Base-by-base conservation (phyloP, 345 rosid genomes). In the Gossypium bickii region DNA sequence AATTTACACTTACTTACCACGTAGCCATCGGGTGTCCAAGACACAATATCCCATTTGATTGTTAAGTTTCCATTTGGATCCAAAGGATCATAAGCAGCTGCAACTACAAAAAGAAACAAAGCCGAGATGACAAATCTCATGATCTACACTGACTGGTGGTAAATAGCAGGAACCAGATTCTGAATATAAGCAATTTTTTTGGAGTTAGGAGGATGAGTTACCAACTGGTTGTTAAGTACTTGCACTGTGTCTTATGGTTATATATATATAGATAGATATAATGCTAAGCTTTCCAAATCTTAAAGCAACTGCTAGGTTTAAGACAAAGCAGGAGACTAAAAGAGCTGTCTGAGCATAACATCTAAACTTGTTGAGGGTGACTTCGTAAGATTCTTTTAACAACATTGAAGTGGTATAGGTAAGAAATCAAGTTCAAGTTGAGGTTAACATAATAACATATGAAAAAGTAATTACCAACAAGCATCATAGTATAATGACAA, bases 1-100 rank as follows among this genome's bases (percentile, higher is more conserved):
- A 24, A 11, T 60, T 27, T 60, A 48, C 41, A 4, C 52, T 10
- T 24, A 18, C 90, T 83, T 71, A 92, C 97, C 74, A 87, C 88
- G 65, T 92, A 94, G 53, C 98, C 98, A 78, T 94, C 98, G 6
- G 88, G 15, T 4, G 94, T 93, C 97, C 97, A 93, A 18, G 93
- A 84, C 88, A 92, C 86, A 68, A 92, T 74, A 74, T 92, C 98
- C 98, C 98, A 94, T 89, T 83, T 92, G 29, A 94, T 81, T 2
- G 96, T 92, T 18, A 90, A 66, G 83, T 93, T 92, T 20, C 97
- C 96, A 67, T 76, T 90, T 12, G 98, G 98, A 84, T 92, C 98
- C 83, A 92, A 49, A 24, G 98, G 94, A 84, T 94, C 98, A 81
- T 89, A 94, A 4, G 97, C 98, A 58, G 82, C 98, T 93, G 85